Evolutionary conservation across 306 rosid species (phyloP), one percentile per base, ranked within the genome.

Genomic region (Trifolium dubium): DNA sequence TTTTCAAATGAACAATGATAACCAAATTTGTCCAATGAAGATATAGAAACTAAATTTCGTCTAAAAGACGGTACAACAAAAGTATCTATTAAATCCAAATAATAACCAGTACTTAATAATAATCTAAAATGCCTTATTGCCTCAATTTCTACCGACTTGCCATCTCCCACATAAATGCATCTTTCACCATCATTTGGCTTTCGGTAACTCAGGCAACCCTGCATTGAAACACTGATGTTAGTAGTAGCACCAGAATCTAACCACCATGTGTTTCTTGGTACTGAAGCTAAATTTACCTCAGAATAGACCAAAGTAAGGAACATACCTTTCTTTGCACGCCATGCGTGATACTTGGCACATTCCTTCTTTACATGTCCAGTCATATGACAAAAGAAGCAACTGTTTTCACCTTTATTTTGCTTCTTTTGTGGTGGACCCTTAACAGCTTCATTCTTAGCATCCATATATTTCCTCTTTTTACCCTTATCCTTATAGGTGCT

Each of bases 161-260:
- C 62, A 56, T 23, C 62, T 56, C 35, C 12, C 7, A 56, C 62
- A 56, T 56, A 56, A 56, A 56, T 56, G 34, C 10, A 10, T 56
- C 62, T 23, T 23, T 56, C n/a, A 56, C 0, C 6, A 56, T 23
- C 35, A 56, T 9, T 56, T 23, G n/a, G n/a, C 35, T 28, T 56
- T 10, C 35, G n/a, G 6, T 23, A 56, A 56, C 62, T 56, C 6
- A 56, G 35, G 5, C 34, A 28, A 56, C 14, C 15, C 14, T 56
- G 34, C 62, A 56, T 56, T 56, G 62, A 56, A 56, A 23, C 34
- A 23, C 34, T 23, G 6, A 23, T 19, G 34, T 56, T 56, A 18
- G 31, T 8, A 23, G 58, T 51, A 51, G 58, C 29, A 17, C 28
- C 10, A 6, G 28, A 51, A 8, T 51, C 58, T 51, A 51, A 5